Base-by-base conservation (phyloP, 169 alveolate species). In the Babesia ovis region DNA sequence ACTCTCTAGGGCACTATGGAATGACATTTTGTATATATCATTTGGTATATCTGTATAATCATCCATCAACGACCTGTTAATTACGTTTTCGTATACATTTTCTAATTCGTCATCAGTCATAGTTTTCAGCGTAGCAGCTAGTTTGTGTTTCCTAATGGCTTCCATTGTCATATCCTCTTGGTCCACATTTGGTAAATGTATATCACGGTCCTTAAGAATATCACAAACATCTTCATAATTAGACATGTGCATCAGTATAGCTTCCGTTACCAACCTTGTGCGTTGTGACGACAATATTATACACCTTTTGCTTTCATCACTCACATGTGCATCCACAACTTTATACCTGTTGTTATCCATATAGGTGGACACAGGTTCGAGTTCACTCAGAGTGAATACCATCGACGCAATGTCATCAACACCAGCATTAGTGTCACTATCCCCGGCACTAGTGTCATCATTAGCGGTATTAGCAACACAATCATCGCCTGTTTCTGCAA, bases 221-320 rank as follows among this genome's bases (percentile, higher is more conserved):
- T 72, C 57, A 53, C 45, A 72, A 1, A 72, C 64, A 16, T 58
- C 72, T 16, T 57, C 83, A 37, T 72, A 72, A 48, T 61, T 72
- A n/a, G 83, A 72, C 55, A 57, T 11, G 58, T 72, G 83, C 73
- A 61, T 22, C 23, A 72, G 48, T 6, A 72, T 60, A 1, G 67
- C 62, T 35, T 72, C 83, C 5, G 74, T 46, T 22, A 72, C 34
- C 9, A 16, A 27, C 32, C 83, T 57, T 12, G 51, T 45, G 45
- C 74, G 59, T 27, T 27, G 23, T 0, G 83, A 41, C 20, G 27
- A 18, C 51, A 72, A 51, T 35, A 72, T 25, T 3, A 72, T 50
- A 25, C 83, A 72, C 29, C 20, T 27, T 35, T 48, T 46, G 25
- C 41, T 46, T 45, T 72, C 68, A 9, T 29, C 50, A 14, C 74